A percentile compares a stretch with the other conserved stretches of the same genome.
These are phyloP conservation scores for Raphanus raphanistrum DNA, from an alignment of 345 rosid genomes.

Conservation along the genomic window DNA sequence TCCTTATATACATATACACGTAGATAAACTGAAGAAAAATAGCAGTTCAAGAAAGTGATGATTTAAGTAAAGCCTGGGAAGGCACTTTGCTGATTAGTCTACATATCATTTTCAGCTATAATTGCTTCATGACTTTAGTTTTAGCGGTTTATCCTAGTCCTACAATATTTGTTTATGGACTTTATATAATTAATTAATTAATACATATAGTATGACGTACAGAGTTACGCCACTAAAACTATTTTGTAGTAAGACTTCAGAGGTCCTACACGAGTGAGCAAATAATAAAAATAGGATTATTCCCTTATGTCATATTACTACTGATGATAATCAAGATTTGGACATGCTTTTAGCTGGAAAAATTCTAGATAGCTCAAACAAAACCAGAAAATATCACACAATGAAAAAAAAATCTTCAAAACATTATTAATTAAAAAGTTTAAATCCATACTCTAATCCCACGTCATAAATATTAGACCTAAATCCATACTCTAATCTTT, in stretches of 20 bases:
- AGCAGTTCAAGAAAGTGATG: conserved; percentile 22
- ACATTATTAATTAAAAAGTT: background rate
- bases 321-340: background rate
- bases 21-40: conserved; percentile 15
- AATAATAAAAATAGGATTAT: background rate
- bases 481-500: too few relatives aligned
- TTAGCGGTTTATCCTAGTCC: conserved; percentile 21
- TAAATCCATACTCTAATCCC: background rate
- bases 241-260: background rate
- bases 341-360: background rate
- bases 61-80: conserved; percentile 11
- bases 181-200: background rate
- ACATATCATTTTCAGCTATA: conserved; percentile 26
- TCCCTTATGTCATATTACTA: background rate
- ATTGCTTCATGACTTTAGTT: conserved; percentile 19
- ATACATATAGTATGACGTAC: conserved; percentile 9
- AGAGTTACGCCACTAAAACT: conserved; percentile 6
- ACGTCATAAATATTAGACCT: background rate
- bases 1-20: background rate
- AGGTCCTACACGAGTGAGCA: background rate
- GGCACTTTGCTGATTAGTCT: conserved; percentile 13
- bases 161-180: background rate
- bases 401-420: background rate
- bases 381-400: background rate
- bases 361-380: background rate